Evolutionary conservation across 179 eudicot genomes (phyloP), one percentile per base, ranked within the genome.

Genomic region (Pouteria campechiana): DNA sequence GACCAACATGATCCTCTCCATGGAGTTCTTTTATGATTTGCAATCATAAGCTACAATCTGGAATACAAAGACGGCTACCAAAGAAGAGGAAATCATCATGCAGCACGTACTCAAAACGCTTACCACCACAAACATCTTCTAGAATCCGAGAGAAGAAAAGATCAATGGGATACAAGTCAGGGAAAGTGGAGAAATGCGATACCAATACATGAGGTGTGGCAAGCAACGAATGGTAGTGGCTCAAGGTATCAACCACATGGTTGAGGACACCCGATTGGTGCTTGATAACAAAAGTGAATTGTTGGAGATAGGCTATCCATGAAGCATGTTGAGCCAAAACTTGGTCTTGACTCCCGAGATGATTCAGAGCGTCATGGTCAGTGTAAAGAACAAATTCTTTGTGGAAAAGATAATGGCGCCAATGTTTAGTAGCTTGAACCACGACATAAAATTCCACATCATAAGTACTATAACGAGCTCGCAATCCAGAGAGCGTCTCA

Each of bases 331-430:
- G 5, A 7, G 0, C 2, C 0, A 6, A 22, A 12, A 48, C 1
- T 0, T 33, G 20, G 0, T 48, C 40, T 22, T 48, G 41, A 2
- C 31, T 32, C 0, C 25, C 4, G 2, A 48, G n/a, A 32, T 48
- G 40, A 5, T 48, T 48, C 7, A 48, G 15, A 0, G 52, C 32
- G 1, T 34, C 31, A 21, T 48, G 52, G 15, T 48, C 52, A 16
- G 21, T 16, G 7, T 32, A 32, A 5, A 48, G 15, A 2, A 48
- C 30, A 15, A 48, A 48, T 10, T 48, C 41, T 5, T 11, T 18
- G 19, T 20, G 41, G 14, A 48, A 1, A 0, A 48, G 24, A 12
- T 48, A 48, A 14, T 48, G 52, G 4, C 25, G 1, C n/a, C 45
- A 41, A 11, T 22, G 30, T 28, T 28, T 28, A 5, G 10, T 4